Evolutionary conservation across 2,329 filamentous ascomycete genomes (phyloP).

Genomic region (Ophiosphaerella narmari): DNA sequence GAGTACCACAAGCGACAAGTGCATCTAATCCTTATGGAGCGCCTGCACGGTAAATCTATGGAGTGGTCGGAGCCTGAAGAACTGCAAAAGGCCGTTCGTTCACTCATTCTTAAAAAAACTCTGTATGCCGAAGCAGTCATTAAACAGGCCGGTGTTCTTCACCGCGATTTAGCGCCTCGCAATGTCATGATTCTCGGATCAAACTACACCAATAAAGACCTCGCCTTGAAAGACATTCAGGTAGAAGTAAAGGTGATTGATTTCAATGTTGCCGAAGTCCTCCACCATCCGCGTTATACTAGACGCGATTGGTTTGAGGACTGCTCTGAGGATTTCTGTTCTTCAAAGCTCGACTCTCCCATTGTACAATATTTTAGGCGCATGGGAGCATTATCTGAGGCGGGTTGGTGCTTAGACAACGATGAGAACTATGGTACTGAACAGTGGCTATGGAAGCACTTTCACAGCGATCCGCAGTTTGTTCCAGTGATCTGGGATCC

Average conservation of each 20-base stretch:
- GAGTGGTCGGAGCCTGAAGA: background rate
- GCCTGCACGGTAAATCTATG: conserved; percentile 1
- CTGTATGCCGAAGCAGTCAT: conserved; percentile 7
- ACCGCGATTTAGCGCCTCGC: conserved; percentile 10
- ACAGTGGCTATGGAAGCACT: conserved; percentile 7
- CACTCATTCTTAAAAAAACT: background rate
- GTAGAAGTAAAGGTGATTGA: conserved; percentile 6
- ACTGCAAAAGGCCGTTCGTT: background rate
- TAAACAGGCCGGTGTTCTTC: conserved; percentile 1
- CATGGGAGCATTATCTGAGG: background rate
- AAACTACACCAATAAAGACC: background rate
- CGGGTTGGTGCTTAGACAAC: background rate
- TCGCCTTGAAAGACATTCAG: background rate
- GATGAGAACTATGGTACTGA: background rate
- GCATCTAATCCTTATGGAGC: conserved; percentile 5
- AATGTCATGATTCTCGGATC: conserved; percentile 10
- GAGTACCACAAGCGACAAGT: conserved; percentile 1
- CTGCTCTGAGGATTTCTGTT: background rate
- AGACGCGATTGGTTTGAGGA: background rate
- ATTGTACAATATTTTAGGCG: background rate
- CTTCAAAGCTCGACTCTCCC: background rate
- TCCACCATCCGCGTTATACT: background rate
- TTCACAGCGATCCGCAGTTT: conserved; percentile 2
- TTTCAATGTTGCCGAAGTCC: background rate
- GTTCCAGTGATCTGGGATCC: conserved; percentile 6